Evolutionary conservation across 768 basidiomycete species (phyloP), one percentile per base, ranked within the genome.

Genomic region (Coprinellus micaceus): DNA sequence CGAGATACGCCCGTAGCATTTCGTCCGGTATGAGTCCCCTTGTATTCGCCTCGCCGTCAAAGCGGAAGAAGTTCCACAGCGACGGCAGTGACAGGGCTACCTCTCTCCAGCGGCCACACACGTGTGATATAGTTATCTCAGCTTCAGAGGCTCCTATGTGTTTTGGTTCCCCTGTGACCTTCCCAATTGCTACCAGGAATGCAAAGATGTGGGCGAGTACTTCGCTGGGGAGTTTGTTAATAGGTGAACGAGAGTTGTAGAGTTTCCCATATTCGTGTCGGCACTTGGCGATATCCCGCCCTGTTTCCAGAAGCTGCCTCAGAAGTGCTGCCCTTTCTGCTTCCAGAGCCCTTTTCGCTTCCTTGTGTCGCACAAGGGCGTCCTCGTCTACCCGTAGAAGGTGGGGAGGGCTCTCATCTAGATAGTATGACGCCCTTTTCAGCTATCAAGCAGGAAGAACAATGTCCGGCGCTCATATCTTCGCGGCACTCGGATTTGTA

Each of bases 41-140:
- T 6, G 33, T 6, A 25, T 69, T 72, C 48, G 24, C 47, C 29
- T 26, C 13, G 24, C 47, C 47, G 3, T 52, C 51, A 19, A 36
- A 39, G 36, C 21, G 51, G 40, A 52, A 52, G 21, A 43, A 22
- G 22, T 12, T 22, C 51, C 51, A 52, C 19, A 52, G 15, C 11
- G 36, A 43, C 4, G 36, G 51, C 19, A 52, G 3, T 4, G 51
- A 52, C n/a, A 52, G 40, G 19, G 37, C 51, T 17, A 52, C 4
- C 17, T 22, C 17, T 40, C 51, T 39, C 51, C 51, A 52, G 22
- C 28, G 21, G 15, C 51, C 39, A 36, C 51, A 52, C 24, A 52
- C 51, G 36, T 52, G 51, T 39, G 51, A 52, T 4, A 52, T 52
- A 10, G 22, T n/a, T 17, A 52, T 36, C 40, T 52, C 51, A 15